phyloP scores from a whole-genome alignment of 2,329 filamentous ascomycete species.

The Zymoseptoria pseudotritici region DNA sequence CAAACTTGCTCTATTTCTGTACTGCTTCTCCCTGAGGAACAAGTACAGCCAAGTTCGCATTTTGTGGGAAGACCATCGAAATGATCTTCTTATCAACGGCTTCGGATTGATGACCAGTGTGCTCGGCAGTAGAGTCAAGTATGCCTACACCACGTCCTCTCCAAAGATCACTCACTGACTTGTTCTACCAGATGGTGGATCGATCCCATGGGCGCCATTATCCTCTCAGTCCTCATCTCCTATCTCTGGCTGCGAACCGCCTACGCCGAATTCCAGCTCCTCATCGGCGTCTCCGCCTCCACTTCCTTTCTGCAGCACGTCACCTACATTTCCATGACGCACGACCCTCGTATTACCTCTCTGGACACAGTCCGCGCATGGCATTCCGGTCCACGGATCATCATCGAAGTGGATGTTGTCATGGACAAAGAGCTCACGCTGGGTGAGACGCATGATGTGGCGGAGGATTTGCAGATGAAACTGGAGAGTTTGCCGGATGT shows the following conservation, averaged over 20 bases:
- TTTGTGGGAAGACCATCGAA: constrained; percentile 93
- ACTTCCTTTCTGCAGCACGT: constrained; percentile 86
- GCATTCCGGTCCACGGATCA: constrained; percentile 78
- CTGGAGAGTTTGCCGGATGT: constrained; percentile 86
- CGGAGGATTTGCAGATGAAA: constrained; percentile 89
- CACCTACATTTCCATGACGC: constrained; percentile 90
- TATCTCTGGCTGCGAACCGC: constrained; percentile 77
- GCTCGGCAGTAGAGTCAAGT: constrained; percentile 72
- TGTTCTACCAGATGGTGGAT: constrained; percentile 66
- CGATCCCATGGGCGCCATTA: constrained; percentile 82
- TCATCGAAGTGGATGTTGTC: constrained; percentile 93
- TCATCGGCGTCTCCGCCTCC: constrained; percentile 82
- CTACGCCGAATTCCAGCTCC: constrained; percentile 78
- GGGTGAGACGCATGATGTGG: constrained; percentile 78
- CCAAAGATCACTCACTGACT: neutral
- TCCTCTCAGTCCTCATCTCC: constrained; percentile 72
- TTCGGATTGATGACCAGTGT: constrained; percentile 77
- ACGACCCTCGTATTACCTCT: constrained; percentile 69
- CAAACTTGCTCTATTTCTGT: constrained; percentile 76
- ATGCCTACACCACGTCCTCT: constrained; percentile 1
- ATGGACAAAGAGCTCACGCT: constrained; percentile 73
- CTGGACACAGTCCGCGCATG: constrained; percentile 96
- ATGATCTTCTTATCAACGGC: constrained; percentile 96
- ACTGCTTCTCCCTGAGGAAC: constrained; percentile 86
- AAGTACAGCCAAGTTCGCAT: constrained; percentile 88